phyloP scores from a whole-genome alignment of 305 asterid genomes.

The Striga hermonthica region DNA sequence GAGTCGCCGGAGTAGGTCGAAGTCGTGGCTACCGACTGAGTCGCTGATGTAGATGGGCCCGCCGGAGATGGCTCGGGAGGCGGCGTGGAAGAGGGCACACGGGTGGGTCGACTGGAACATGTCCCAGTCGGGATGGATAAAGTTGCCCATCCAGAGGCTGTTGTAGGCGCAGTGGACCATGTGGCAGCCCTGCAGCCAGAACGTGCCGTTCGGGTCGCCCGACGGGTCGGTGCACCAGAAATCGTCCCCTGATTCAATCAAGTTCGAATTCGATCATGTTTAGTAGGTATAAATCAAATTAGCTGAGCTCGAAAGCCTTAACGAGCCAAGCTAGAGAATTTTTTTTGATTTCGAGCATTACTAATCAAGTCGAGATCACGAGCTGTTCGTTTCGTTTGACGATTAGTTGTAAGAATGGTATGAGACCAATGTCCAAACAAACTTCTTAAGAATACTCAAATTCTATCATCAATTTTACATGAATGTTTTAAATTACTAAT shows the following conservation, averaged over 20 bases:
- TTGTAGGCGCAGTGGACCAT: constrained; percentile 98
- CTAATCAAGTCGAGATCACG: too few relatives aligned
- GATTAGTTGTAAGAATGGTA: too few relatives aligned
- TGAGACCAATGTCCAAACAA: too few relatives aligned
- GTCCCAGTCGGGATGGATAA: constrained; percentile 97
- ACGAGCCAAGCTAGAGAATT: too few relatives aligned
- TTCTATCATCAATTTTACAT: too few relatives aligned
- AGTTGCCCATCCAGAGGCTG: constrained; percentile 94
- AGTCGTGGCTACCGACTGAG: constrained; percentile 73
- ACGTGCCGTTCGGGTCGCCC: constrained; percentile 87
- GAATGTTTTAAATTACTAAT: too few relatives aligned
- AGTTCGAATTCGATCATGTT: background rate
- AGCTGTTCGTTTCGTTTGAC: too few relatives aligned
- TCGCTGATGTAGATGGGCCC: constrained; percentile 89
- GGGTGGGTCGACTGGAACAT: constrained; percentile 97
- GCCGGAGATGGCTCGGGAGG: constrained; percentile 93
- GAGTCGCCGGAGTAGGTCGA: constrained; percentile 58
- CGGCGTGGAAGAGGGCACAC: constrained; percentile 89
- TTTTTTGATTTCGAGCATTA: too few relatives aligned
- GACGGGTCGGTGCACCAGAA: constrained; percentile 96
- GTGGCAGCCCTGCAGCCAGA: constrained; percentile 96
- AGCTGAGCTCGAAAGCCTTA: too few relatives aligned
- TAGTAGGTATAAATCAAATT: too few relatives aligned
- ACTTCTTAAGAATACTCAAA: too few relatives aligned
- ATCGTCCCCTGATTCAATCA: constrained; percentile 59